These are phyloP conservation scores for Cercis canadensis DNA, from an alignment of 306 rosid species.

Conservation along the genomic window DNA sequence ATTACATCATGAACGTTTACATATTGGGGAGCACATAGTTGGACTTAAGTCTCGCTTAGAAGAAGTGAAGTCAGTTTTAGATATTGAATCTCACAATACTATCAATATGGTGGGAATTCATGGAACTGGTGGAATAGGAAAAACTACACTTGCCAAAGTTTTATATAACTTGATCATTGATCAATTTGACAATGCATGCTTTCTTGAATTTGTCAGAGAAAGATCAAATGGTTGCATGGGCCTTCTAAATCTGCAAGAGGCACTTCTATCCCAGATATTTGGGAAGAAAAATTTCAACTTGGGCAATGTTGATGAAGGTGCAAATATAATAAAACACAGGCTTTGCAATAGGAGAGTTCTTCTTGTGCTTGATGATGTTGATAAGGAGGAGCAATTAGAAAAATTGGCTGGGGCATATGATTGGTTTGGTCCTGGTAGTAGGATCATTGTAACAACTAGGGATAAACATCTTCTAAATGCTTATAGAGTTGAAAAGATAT, in stretches of 20 bases:
- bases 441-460: conserved; percentile 35
- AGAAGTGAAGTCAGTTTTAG: background rate
- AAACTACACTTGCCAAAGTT: conserved; percentile 33
- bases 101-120: conserved; percentile 29
- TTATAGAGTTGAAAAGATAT: background rate
- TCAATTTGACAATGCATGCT: too few relatives aligned
- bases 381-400: background rate
- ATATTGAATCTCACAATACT: background rate
- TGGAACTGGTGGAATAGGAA: conserved; percentile 32
- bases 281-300: too few relatives aligned
- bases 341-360: background rate
- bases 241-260: too few relatives aligned
- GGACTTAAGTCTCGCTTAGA: conserved; percentile 1
- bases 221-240: too few relatives aligned
- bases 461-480: conserved; percentile 18
- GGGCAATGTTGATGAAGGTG: too few relatives aligned
- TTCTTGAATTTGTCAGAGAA: too few relatives aligned
- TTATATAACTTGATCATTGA: conserved; percentile 21
- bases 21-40: background rate
- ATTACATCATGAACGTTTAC: background rate
- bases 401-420: conserved; percentile 27
- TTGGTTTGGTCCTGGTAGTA: conserved; percentile 31
- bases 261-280: too few relatives aligned
- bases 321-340: too few relatives aligned
- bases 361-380: conserved; percentile 38